Evolutionary conservation across 768 basidiomycete genomes (phyloP).

Genomic region (Termitomyces sp.): DNA sequence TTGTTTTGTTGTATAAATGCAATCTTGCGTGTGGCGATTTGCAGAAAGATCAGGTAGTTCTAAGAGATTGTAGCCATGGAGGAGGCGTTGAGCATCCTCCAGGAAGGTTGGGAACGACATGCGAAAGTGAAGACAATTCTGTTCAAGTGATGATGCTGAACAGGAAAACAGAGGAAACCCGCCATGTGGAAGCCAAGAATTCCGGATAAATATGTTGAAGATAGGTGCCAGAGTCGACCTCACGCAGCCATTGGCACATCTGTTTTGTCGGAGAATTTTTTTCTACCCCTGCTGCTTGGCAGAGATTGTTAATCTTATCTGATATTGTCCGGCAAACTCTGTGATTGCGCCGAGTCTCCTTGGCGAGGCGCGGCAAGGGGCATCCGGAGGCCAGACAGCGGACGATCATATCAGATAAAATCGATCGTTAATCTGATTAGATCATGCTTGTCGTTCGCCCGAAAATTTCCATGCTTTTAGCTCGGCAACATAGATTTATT

Average conservation of each 20-base stretch:
- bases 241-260: neutral
- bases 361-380: constrained; percentile 7
- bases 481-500: neutral
- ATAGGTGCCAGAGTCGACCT: neutral
- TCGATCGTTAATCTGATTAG: constrained; percentile 20
- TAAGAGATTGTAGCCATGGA: constrained; percentile 23
- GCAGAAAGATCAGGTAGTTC: constrained; percentile 27
- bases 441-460: constrained; percentile 1
- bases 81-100: constrained; percentile 2
- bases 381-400: constrained; percentile 7
- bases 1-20: constrained; percentile 3
- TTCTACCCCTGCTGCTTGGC: constrained; percentile 7
- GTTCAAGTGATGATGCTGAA: neutral
- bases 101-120: constrained; percentile 1
- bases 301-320: constrained; percentile 24
- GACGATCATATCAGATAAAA: constrained; percentile 20
- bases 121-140: neutral
- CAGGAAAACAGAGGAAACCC: neutral
- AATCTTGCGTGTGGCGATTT: constrained; percentile 15
- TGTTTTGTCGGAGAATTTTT: neutral
- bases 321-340: constrained; percentile 22
- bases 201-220: neutral
- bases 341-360: neutral
- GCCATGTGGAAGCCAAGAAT: neutral
- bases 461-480: neutral